These are phyloP conservation scores for Leucocoprinus birnbaumii DNA, from an alignment of 768 basidiomycete genomes.

Conservation along the genomic window DNA sequence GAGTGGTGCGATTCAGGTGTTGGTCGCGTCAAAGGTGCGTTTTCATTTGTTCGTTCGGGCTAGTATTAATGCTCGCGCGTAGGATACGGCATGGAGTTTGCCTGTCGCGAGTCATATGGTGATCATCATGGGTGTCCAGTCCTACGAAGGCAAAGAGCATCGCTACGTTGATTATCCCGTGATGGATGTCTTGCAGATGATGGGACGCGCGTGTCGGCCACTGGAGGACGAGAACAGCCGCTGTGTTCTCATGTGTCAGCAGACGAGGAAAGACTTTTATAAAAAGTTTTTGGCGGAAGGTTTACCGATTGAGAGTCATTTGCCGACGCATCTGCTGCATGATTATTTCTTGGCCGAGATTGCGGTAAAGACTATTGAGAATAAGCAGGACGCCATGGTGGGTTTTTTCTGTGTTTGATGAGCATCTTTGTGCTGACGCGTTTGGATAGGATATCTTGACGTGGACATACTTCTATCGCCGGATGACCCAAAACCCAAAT, in stretches of 20 bases:
- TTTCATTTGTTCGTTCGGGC: neutral
- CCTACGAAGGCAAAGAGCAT: conserved; percentile 95
- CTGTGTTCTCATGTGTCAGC: conserved; percentile 96
- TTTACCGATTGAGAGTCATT: conserved; percentile 94
- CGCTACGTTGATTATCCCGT: conserved; percentile 98
- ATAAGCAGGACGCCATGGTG: conserved; percentile 97
- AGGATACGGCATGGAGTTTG: conserved; percentile 97
- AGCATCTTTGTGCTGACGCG: conserved; percentile 3
- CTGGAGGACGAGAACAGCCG: conserved; percentile 84
- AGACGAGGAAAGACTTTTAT: conserved; percentile 98
- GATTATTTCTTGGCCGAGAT: conserved; percentile 99
- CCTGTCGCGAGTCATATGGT: conserved; percentile 97
- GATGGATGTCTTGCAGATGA: conserved; percentile 98
- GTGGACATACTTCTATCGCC: conserved; percentile 97
- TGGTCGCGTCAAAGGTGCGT: conserved; percentile 88
- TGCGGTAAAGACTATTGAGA: conserved; percentile 97
- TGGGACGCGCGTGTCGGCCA: conserved; percentile 96
- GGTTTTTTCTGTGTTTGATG: conserved; percentile 13
- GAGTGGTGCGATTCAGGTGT: conserved; percentile 90
- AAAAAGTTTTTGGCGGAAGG: conserved; percentile 98
- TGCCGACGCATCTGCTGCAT: conserved; percentile 86
- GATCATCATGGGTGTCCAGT: conserved; percentile 99
- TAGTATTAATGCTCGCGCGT: neutral
- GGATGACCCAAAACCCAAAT: conserved; percentile 97
- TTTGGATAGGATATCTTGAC: conserved; percentile 82